These are phyloP conservation scores for Ogataea nitratoaversa DNA, from an alignment of 805 yeast species.

Conservation along the genomic window DNA sequence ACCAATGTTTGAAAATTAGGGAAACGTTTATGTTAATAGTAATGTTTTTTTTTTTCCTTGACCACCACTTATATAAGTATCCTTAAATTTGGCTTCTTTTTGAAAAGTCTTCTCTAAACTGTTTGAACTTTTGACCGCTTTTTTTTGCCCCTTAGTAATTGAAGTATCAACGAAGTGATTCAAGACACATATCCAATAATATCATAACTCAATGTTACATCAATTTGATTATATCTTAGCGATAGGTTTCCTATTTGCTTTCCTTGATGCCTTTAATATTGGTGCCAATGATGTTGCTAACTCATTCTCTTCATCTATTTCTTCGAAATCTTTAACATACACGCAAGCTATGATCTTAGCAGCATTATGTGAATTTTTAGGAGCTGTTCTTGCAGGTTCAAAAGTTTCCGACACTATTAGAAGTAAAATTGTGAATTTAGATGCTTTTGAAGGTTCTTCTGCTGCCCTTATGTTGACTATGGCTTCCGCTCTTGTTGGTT, in stretches of 20 bases:
- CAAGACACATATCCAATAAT: not conserved
- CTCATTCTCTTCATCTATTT: conserved; percentile 71
- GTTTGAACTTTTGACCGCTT: no score
- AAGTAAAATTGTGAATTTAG: conserved; percentile 54
- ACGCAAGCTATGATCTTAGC: conserved; percentile 77
- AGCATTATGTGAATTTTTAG: conserved; percentile 66
- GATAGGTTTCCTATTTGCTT: conserved; percentile 63
- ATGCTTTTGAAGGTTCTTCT: conserved; percentile 48
- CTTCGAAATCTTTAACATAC: conserved; percentile 63
- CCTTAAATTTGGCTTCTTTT: no score
- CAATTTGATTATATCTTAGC: conserved; percentile 69
- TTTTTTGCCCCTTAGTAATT: no score
- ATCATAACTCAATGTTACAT: conserved; percentile 2
- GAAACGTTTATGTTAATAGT: no score
- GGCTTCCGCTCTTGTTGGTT: conserved; percentile 73
- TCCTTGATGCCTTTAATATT: conserved; percentile 73
- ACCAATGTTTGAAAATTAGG: no score
- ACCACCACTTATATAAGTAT: no score
- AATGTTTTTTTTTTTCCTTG: no score
- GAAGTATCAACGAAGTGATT: no score
- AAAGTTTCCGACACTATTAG: conserved; percentile 72
- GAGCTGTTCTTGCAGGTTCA: conserved; percentile 70
- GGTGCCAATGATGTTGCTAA: conserved; percentile 83
- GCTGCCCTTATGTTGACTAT: conserved; percentile 71
- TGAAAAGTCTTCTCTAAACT: no score